phyloP scores from a whole-genome alignment of 2,329 filamentous ascomycete genomes.

The Lasiodiplodia citricola region DNA sequence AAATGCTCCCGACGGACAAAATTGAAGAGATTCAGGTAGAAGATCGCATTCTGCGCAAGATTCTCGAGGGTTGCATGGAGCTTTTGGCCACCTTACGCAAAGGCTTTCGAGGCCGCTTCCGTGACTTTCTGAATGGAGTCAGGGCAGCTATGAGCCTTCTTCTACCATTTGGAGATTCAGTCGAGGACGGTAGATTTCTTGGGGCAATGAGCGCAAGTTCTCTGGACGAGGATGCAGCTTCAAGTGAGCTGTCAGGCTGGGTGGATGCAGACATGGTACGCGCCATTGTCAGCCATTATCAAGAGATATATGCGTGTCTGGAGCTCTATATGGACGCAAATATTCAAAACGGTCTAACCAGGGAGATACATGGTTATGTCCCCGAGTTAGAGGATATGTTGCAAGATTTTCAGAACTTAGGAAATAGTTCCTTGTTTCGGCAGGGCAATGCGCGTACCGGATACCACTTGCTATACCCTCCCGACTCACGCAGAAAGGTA shows the following conservation, averaged over 20 bases:
- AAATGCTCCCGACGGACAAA: neutral
- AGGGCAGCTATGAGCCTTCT: neutral
- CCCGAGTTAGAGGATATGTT: neutral
- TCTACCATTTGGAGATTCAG: neutral
- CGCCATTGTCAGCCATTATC: neutral
- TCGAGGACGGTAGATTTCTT: too few relatives aligned
- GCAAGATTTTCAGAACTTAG: neutral
- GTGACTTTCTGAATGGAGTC: neutral
- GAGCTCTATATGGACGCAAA: neutral
- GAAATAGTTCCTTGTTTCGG: too few relatives aligned
- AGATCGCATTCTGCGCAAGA: rapidly evolving
- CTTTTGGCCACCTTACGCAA: neutral
- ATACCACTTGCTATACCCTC: rapidly evolving
- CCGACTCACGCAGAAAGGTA: rapidly evolving
- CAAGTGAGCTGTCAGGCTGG: too few relatives aligned
- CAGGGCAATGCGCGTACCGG: too few relatives aligned
- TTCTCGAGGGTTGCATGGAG: neutral
- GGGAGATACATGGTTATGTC: neutral
- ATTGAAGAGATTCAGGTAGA: neutral
- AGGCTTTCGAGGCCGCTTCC: neutral
- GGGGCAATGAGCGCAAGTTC: too few relatives aligned
- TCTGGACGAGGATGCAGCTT: too few relatives aligned
- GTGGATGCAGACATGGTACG: neutral
- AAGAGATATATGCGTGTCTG: neutral
- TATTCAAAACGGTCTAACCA: neutral